phyloP scores from a whole-genome alignment of 441 rosid species.

The Aleurites moluccanus region DNA sequence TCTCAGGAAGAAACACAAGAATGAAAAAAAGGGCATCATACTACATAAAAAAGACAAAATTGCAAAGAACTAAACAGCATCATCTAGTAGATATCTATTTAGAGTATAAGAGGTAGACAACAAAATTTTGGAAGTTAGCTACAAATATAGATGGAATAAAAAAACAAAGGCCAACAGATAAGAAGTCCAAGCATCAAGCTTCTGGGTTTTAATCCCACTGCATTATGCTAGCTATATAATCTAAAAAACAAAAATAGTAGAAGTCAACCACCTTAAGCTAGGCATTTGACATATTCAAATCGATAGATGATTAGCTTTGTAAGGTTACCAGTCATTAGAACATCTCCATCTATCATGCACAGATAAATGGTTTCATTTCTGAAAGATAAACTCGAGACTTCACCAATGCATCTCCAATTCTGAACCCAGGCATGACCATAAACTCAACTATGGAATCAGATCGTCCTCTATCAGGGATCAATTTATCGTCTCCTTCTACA shows the following conservation, averaged over 20 bases:
- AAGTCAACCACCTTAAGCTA: slow-evolving; percentile 10
- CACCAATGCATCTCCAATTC: slow-evolving; percentile 41
- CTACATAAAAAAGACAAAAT: not conserved
- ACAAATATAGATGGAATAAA: not conserved
- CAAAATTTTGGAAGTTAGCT: slow-evolving; percentile 8
- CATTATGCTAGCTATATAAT: not conserved
- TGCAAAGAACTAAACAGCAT: not conserved
- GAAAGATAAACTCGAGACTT: slow-evolving; percentile 55
- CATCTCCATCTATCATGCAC: not conserved
- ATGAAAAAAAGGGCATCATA: slow-evolving; percentile 13
- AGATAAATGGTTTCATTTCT: slow-evolving; percentile 6
- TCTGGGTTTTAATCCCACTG: slow-evolving; percentile 8
- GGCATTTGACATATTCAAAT: slow-evolving; percentile 3
- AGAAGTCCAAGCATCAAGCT: slow-evolving; percentile 12
- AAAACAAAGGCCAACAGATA: not conserved
- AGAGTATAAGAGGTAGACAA: slow-evolving; percentile 24
- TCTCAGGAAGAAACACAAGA: no score
- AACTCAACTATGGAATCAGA: slow-evolving; percentile 45
- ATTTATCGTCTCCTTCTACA: slow-evolving; percentile 26
- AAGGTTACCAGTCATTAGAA: not conserved
- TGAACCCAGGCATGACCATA: slow-evolving; percentile 67
- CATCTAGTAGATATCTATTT: slow-evolving; percentile 20
- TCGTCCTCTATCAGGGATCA: slow-evolving; percentile 13
- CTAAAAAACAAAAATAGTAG: slow-evolving; percentile 10
- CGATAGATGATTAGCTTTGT: slow-evolving; percentile 10